phyloP scores from a whole-genome alignment of 2,329 filamentous ascomycete species.

The Sporothrix globosa region DNA sequence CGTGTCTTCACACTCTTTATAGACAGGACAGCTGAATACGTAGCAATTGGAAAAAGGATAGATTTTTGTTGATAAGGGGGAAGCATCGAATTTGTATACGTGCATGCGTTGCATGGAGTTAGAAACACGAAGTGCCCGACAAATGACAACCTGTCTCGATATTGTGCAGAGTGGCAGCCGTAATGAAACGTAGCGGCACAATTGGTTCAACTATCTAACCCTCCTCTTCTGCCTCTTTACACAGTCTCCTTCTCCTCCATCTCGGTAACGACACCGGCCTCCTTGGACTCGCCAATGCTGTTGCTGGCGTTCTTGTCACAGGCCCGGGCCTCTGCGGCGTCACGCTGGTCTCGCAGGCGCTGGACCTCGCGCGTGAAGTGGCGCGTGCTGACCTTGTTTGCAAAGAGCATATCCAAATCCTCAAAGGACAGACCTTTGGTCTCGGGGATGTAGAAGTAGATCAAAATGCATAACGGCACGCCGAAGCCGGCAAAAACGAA shows the following conservation, averaged over 20 bases:
- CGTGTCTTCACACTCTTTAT: too few relatives aligned
- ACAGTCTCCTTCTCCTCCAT: background rate
- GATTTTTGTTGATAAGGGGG: too few relatives aligned
- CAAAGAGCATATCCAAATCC: slow-evolving; percentile 17
- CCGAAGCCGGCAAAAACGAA: slow-evolving; percentile 23
- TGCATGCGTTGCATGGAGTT: too few relatives aligned
- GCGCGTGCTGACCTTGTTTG: slow-evolving; percentile 23
- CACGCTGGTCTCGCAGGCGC: slow-evolving; percentile 15
- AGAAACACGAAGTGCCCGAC: too few relatives aligned
- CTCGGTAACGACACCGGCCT: slow-evolving; percentile 4
- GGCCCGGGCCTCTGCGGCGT: background rate
- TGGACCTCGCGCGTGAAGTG: slow-evolving; percentile 16
- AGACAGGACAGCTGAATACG: too few relatives aligned
- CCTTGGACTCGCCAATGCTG: slow-evolving; percentile 18
- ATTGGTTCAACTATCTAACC: too few relatives aligned
- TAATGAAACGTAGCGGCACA: too few relatives aligned
- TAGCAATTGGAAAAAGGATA: too few relatives aligned
- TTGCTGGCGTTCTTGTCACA: background rate
- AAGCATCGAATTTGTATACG: too few relatives aligned
- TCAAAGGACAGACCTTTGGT: slow-evolving; percentile 19
- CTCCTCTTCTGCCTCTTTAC: background rate
- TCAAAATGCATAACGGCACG: background rate
- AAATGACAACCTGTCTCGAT: too few relatives aligned
- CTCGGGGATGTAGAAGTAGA: slow-evolving; percentile 23
- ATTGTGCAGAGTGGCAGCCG: too few relatives aligned